Evolutionary conservation across 1,139 yeast genomes (phyloP).

Genomic region (Taphrina betulina): DNA sequence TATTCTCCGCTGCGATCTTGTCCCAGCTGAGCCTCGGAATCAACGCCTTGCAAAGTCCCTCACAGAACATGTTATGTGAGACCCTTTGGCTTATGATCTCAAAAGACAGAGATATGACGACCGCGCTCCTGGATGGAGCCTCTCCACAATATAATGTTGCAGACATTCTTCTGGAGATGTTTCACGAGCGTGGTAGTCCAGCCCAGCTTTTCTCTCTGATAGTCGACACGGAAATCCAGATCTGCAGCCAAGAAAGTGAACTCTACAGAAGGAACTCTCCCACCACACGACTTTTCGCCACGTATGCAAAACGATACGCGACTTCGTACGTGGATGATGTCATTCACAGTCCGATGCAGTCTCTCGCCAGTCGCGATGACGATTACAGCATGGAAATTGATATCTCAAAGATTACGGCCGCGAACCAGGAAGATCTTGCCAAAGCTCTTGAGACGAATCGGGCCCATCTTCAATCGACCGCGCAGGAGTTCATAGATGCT

Average conservation of each 20-base stretch:
- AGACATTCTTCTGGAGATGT: slow-evolving; percentile 6
- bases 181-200: not conserved
- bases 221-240: slow-evolving; percentile 7
- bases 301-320: slow-evolving; percentile 6
- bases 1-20: not conserved
- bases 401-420: not conserved
- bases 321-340: slow-evolving; percentile 1
- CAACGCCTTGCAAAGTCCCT: not conserved
- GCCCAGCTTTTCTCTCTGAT: slow-evolving; percentile 5
- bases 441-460: not conserved
- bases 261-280: slow-evolving; percentile 23
- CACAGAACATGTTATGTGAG: not conserved
- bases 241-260: slow-evolving; percentile 22
- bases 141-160: not conserved
- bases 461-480: slow-evolving; percentile 1
- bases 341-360: slow-evolving; percentile 1
- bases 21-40: slow-evolving; percentile 1
- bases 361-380: not conserved
- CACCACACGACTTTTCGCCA: slow-evolving; percentile 12
- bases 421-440: not conserved
- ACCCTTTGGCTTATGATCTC: not conserved
- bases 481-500: slow-evolving; percentile 21
- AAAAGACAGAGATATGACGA: not conserved
- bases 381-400: slow-evolving; percentile 20
- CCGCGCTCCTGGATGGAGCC: slow-evolving; percentile 17